Conservation (phyloP, 2,329 filamentous ascomycete genomes). For the Thermoascus crustaceus region DNA sequence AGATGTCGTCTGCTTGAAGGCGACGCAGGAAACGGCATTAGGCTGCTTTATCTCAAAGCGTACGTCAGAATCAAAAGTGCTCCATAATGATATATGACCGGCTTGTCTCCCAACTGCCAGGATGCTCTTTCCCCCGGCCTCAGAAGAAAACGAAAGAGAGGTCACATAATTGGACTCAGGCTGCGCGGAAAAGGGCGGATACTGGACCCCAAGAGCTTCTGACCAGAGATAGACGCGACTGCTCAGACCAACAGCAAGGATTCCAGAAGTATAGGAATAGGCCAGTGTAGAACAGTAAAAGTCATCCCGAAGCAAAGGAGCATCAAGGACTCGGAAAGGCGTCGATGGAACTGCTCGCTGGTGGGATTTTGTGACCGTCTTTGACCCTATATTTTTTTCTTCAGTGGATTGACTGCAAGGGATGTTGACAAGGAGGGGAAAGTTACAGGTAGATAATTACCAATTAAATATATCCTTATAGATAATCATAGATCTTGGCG, state of each 20-base stretch:
- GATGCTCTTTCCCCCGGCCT: constrained; percentile 65
- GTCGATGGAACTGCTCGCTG: constrained; percentile 54
- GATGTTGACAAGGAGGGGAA: neutral
- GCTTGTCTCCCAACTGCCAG: constrained; percentile 77
- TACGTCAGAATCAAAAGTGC: constrained; percentile 55
- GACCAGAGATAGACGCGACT: constrained; percentile 83
- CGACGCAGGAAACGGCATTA: constrained; percentile 66
- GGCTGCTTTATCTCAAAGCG: constrained; percentile 70
- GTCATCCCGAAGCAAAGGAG: constrained; percentile 81
- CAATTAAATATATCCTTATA: too few species aligned
- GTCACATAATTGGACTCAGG: constrained; percentile 56
- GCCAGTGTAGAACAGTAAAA: constrained; percentile 91
- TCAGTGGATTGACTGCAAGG: neutral
- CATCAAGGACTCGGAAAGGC: constrained; percentile 83
- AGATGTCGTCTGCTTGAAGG: constrained; percentile 62
- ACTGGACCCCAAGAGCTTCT: constrained; percentile 59
- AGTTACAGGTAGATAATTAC: too few species aligned
- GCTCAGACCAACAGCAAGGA: constrained; percentile 75
- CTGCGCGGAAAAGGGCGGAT: constrained; percentile 48
- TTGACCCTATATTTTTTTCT: constrained; percentile 13
- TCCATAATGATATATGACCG: constrained; percentile 69
- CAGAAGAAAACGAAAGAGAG: constrained; percentile 82
- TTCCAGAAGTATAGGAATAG: constrained; percentile 66
- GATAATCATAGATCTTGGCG: too few species aligned
- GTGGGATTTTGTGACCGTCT: constrained; percentile 9